phyloP scores from a whole-genome alignment of 768 basidiomycete species.

The Boletus subparvulus region DNA sequence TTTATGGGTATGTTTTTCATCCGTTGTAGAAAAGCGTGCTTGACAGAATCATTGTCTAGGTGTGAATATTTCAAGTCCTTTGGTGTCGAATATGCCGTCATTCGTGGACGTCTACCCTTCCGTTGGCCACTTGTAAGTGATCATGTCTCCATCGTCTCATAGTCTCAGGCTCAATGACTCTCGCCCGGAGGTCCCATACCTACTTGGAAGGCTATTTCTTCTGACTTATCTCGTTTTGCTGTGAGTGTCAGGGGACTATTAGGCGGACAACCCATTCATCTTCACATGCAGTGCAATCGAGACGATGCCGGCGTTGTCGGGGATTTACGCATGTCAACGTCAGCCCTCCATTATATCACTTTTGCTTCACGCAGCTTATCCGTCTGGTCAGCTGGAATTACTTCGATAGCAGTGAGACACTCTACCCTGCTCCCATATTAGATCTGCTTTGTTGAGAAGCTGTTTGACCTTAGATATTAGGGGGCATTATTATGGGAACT shows the following conservation, averaged over 20 bases:
- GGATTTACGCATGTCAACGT: slow-evolving; percentile 13
- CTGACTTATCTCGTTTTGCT: slow-evolving; percentile 13
- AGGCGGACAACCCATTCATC: neutral
- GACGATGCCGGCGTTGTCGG: neutral
- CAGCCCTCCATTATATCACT: slow-evolving; percentile 5
- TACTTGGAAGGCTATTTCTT: slow-evolving; percentile 20
- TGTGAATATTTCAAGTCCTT: slow-evolving; percentile 25
- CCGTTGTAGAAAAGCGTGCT: neutral
- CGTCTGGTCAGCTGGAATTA: neutral
- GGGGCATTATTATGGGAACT: slow-evolving; percentile 11
- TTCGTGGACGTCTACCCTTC: slow-evolving; percentile 20
- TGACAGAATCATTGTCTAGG: slow-evolving; percentile 3
- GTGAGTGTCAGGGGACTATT: slow-evolving; percentile 1
- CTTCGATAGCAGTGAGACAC: slow-evolving; percentile 6
- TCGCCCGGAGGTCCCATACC: slow-evolving; percentile 21
- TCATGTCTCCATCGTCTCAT: neutral
- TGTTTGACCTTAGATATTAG: slow-evolving; percentile 1
- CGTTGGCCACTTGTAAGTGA: slow-evolving; percentile 26
- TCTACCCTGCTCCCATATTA: neutral
- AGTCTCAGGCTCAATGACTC: neutral
- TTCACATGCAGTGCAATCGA: slow-evolving; percentile 3
- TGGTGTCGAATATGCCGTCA: slow-evolving; percentile 21
- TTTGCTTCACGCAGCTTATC: neutral
- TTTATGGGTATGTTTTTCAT: slow-evolving; percentile 15
- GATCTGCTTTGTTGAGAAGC: neutral